Percentiles rank a stretch among this genome's conserved stretches.
Conservation (phyloP, 768 basidiomycete species). For the Ramaria sp. region DNA sequence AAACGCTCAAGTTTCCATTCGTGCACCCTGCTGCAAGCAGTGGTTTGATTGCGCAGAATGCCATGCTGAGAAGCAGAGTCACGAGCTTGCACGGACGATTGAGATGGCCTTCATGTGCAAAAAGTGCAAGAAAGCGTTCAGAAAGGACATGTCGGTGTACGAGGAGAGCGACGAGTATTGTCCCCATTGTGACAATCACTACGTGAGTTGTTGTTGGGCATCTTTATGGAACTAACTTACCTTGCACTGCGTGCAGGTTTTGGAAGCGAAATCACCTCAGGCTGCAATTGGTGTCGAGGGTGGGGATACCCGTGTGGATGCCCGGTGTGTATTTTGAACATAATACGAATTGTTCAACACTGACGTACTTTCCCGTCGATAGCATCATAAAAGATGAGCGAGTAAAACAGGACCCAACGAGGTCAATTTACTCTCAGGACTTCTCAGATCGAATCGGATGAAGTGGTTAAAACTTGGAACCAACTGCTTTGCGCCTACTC, state of each 20-base stretch:
- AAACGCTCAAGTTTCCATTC: slow-evolving; percentile 92
- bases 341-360: not conserved
- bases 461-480: not conserved
- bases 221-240: not conserved
- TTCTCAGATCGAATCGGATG: slow-evolving; percentile 34
- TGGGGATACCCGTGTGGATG: slow-evolving; percentile 82
- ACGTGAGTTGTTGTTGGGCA: slow-evolving; percentile 43
- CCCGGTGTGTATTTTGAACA: slow-evolving; percentile 44
- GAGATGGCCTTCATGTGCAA: slow-evolving; percentile 85
- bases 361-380: not conserved
- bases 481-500: not conserved
- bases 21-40: slow-evolving; percentile 93
- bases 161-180: slow-evolving; percentile 99
- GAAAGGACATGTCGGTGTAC: slow-evolving; percentile 86
- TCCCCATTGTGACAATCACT: slow-evolving; percentile 97
- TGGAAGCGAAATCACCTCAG: slow-evolving; percentile 87
- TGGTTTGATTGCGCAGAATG: slow-evolving; percentile 98
- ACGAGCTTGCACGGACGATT: slow-evolving; percentile 57
- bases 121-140: slow-evolving; percentile 90
- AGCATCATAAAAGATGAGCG: slow-evolving; percentile 92
- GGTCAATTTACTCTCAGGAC: slow-evolving; percentile 40
- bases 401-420: slow-evolving; percentile 38
- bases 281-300: slow-evolving; percentile 81
- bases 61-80: slow-evolving; percentile 76
- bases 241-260: slow-evolving; percentile 43